phyloP scores from a whole-genome alignment of 2,329 filamentous ascomycete genomes.

The Arachnopeziza araneosa region DNA sequence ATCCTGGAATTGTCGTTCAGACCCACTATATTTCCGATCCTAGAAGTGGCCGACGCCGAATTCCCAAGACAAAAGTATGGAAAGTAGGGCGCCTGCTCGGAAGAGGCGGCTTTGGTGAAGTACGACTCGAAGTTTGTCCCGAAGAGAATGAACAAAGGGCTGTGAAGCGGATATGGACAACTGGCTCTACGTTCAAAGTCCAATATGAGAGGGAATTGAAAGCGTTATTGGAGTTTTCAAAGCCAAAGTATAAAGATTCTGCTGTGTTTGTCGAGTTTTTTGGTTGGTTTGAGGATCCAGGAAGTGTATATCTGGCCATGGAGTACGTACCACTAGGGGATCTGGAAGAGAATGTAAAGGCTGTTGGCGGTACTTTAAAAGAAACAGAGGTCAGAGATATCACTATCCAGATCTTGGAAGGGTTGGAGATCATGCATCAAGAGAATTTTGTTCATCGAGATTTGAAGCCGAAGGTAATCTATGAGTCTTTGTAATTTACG shows the following conservation, averaged over 20 bases:
- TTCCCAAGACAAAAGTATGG: conserved; percentile 6
- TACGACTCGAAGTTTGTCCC: conserved; percentile 2
- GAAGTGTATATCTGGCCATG: conserved; percentile 33
- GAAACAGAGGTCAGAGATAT: conserved; percentile 6
- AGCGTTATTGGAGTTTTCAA: conserved; percentile 9
- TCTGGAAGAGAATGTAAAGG: conserved; percentile 23
- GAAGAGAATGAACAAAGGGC: conserved; percentile 1
- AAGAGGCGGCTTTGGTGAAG: conserved; percentile 7
- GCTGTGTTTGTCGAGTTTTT: conserved; percentile 28
- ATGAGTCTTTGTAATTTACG: too few species aligned
- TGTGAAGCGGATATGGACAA: conserved; percentile 6
- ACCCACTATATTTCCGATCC: conserved; percentile 3
- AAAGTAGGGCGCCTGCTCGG: conserved; percentile 3
- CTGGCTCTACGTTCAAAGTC: neutral
- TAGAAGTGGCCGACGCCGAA: neutral
- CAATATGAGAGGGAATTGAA: conserved; percentile 8
- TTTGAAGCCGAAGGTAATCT: conserved; percentile 7
- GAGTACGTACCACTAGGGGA: conserved; percentile 34
- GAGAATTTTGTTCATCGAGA: conserved; percentile 9
- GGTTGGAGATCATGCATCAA: conserved; percentile 11
- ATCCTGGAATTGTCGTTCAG: neutral
- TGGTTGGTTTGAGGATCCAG: conserved; percentile 33
- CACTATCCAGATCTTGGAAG: conserved; percentile 6
- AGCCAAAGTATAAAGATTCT: conserved; percentile 9
- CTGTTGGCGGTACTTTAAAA: neutral